These are phyloP conservation scores for Boletus tylopilopsis DNA, from an alignment of 768 basidiomycete genomes.

Conservation along the genomic window DNA sequence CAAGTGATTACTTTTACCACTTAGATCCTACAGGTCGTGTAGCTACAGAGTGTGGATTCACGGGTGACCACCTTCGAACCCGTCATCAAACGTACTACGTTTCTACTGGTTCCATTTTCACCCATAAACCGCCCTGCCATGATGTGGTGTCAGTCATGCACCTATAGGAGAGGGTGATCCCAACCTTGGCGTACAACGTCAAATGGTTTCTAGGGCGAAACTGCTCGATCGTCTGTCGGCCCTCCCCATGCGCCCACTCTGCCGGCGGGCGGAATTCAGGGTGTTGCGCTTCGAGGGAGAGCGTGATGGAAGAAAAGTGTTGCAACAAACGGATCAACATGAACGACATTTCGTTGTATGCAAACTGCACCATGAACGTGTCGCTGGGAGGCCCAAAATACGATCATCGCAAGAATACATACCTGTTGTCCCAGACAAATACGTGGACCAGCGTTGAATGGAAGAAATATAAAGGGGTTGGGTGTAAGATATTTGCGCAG, in stretches of 20 bases:
- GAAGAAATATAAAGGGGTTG: slow-evolving; percentile 41
- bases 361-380: slow-evolving; percentile 24
- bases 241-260: slow-evolving; percentile 24
- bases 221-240: slow-evolving; percentile 25
- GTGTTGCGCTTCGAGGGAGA: slow-evolving; percentile 27
- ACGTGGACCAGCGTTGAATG: slow-evolving; percentile 16
- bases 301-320: slow-evolving; percentile 22
- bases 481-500: slow-evolving; percentile 32
- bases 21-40: too few species aligned
- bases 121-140: slow-evolving; percentile 45
- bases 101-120: slow-evolving; percentile 37
- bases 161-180: not conserved
- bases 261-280: slow-evolving; percentile 24
- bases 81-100: not conserved
- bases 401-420: slow-evolving; percentile 1
- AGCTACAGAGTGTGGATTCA: too few species aligned
- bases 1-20: too few species aligned
- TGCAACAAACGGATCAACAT: slow-evolving; percentile 31
- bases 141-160: not conserved
- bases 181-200: slow-evolving; percentile 38
- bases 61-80: not conserved
- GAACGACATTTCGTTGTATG: slow-evolving; percentile 33
- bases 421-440: slow-evolving; percentile 38
- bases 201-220: slow-evolving; percentile 28
- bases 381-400: not conserved